phyloP scores from a whole-genome alignment of 306 rosid genomes.

The Erythrophleum fordii region DNA sequence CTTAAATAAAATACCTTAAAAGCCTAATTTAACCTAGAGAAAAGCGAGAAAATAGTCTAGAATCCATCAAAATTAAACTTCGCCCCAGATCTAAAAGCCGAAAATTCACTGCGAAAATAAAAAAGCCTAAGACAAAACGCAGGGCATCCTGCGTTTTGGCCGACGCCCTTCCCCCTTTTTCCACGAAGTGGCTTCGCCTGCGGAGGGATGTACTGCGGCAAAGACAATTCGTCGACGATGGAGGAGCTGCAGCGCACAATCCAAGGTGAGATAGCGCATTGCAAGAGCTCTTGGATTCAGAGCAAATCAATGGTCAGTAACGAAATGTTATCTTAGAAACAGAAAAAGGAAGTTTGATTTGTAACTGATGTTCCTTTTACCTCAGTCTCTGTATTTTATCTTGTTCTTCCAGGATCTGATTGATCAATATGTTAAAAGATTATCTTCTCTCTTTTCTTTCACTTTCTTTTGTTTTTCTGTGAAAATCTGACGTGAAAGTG shows the following conservation, averaged over 20 bases:
- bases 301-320: slow-evolving; percentile 56
- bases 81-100: too few species aligned
- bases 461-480: not conserved
- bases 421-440: slow-evolving; percentile 3
- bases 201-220: slow-evolving; percentile 1
- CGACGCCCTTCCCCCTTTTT: too few species aligned
- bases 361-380: not conserved
- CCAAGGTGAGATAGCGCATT: slow-evolving; percentile 96
- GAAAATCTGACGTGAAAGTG: slow-evolving; percentile 33
- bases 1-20: too few species aligned
- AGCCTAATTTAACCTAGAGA: too few species aligned
- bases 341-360: not conserved
- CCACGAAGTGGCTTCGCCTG: slow-evolving; percentile 42
- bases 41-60: too few species aligned
- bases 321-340: slow-evolving; percentile 41
- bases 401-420: not conserved
- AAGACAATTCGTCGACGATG: slow-evolving; percentile 59
- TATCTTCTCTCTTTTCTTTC: not conserved
- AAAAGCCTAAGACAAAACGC: too few species aligned
- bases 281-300: slow-evolving; percentile 80
- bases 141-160: too few species aligned
- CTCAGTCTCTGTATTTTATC: not conserved
- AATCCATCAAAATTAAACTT: too few species aligned
- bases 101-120: too few species aligned
- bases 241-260: slow-evolving; percentile 97